A percentile compares a stretch with the other conserved stretches of the same genome.
These are phyloP conservation scores for Penicillium sp. DNA, from an alignment of 2,329 filamentous ascomycete species.

Conservation along the genomic window DNA sequence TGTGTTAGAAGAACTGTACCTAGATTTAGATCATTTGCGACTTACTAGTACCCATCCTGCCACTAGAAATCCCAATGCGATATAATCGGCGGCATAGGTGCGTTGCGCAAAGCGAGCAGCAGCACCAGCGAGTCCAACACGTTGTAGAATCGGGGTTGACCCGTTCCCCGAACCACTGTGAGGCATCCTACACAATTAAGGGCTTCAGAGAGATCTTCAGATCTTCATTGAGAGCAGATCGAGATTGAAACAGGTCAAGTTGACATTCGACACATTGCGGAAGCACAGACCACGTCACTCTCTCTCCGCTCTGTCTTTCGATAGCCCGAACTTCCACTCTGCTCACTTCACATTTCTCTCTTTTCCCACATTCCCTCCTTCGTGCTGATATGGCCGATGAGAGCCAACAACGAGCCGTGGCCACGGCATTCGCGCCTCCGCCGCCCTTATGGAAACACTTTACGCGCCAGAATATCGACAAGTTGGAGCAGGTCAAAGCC, in stretches of 20 bases:
- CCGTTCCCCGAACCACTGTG: conserved; percentile 27
- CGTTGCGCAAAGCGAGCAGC: conserved; percentile 58
- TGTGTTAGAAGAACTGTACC: background rate
- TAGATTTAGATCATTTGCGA: background rate
- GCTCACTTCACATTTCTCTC: background rate
- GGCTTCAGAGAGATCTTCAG: conserved; percentile 8
- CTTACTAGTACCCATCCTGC: conserved; percentile 53
- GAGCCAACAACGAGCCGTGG: conserved; percentile 44
- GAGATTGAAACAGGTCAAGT: background rate
- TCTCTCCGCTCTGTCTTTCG: conserved; percentile 5
- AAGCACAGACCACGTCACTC: conserved; percentile 18
- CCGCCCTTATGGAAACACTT: conserved; percentile 90
- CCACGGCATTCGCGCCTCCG: conserved; percentile 76
- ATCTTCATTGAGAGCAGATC: conserved; percentile 2
- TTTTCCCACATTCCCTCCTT: background rate
- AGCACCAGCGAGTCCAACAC: conserved; percentile 45
- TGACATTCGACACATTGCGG: conserved; percentile 1
- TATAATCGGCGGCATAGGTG: conserved; percentile 84
- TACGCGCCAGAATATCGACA: conserved; percentile 68
- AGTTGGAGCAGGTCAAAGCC: conserved; percentile 52
- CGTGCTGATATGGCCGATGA: conserved; percentile 57
- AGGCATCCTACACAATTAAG: conserved; percentile 23
- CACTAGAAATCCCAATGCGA: conserved; percentile 71
- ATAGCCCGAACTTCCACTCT: background rate
- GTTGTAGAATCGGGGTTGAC: conserved; percentile 20